Evolutionary conservation across 192 early-diverging fungal species (phyloP).

Genomic region (Chytriomyces hyalinus): DNA sequence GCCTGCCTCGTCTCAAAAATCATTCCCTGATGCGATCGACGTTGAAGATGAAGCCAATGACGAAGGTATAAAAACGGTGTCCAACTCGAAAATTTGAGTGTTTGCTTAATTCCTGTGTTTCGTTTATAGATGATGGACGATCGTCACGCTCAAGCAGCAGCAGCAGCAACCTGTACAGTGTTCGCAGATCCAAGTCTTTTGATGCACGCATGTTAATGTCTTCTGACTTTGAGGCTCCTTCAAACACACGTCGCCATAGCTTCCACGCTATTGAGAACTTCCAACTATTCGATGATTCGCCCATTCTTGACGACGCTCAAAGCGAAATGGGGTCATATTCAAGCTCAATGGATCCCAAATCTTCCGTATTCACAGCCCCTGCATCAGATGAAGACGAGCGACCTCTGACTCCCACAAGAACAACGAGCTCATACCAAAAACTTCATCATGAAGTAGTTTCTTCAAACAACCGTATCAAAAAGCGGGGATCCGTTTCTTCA

Average conservation of each 20-base stretch:
- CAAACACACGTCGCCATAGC: neutral
- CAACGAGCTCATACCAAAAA: constrained; percentile 2
- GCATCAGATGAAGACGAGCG: constrained; percentile 12
- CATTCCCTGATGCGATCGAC: too few species aligned
- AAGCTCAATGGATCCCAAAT: neutral
- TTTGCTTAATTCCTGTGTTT: too few species aligned
- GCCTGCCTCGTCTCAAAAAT: too few species aligned
- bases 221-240: too few species aligned
- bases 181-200: too few species aligned
- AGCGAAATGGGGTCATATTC: neutral
- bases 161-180: too few species aligned
- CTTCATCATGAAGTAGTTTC: neutral
- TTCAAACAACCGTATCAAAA: constrained; percentile 11
- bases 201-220: too few species aligned
- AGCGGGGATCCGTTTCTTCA: constrained; percentile 25
- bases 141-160: too few species aligned
- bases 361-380: constrained; percentile 6
- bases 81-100: too few species aligned
- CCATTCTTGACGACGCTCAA: neutral
- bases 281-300: neutral
- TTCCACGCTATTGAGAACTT: neutral
- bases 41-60: neutral
- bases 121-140: too few species aligned
- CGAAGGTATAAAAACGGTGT: neutral
- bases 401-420: constrained; percentile 15